phyloP scores from a whole-genome alignment of 805 yeast species.

The Metschnikowia drakensbergensis region DNA sequence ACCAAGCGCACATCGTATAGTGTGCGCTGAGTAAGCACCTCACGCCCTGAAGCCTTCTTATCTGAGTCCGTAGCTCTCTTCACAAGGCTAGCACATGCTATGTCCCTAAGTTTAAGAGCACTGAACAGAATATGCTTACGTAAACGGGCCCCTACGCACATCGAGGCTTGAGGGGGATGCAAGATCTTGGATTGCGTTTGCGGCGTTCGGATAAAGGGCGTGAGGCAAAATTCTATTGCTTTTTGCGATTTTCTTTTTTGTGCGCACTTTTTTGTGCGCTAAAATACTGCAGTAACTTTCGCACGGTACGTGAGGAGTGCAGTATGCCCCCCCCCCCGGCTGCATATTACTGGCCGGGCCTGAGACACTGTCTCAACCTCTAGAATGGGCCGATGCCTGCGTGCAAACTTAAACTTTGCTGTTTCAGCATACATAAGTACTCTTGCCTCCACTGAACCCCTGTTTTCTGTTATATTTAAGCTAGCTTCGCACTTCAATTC shows the following conservation, averaged over 20 bases:
- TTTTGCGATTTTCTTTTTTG: constrained; percentile 1
- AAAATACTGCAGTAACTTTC: background rate
- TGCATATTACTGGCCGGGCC: background rate
- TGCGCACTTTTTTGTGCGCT: background rate
- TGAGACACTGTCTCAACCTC: constrained; percentile 4
- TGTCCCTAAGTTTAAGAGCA: too few species aligned
- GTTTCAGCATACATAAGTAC: background rate
- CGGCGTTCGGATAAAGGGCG: background rate
- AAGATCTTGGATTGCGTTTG: constrained; percentile 2
- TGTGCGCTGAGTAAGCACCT: too few species aligned
- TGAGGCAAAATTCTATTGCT: background rate
- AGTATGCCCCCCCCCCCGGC: background rate
- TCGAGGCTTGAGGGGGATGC: background rate
- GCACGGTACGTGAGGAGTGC: background rate
- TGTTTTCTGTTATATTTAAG: background rate
- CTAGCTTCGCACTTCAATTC: background rate
- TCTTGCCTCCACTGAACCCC: background rate
- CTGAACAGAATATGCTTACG: too few species aligned
- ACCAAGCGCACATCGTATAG: too few species aligned
- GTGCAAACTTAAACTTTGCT: background rate
- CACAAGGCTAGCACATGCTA: too few species aligned
- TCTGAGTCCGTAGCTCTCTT: too few species aligned
- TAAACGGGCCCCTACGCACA: too few species aligned
- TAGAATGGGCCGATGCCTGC: background rate
- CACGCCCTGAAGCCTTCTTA: too few species aligned